Base-by-base conservation (phyloP, 176 grass and related monocot genomes). In the Eleusine indica region DNA sequence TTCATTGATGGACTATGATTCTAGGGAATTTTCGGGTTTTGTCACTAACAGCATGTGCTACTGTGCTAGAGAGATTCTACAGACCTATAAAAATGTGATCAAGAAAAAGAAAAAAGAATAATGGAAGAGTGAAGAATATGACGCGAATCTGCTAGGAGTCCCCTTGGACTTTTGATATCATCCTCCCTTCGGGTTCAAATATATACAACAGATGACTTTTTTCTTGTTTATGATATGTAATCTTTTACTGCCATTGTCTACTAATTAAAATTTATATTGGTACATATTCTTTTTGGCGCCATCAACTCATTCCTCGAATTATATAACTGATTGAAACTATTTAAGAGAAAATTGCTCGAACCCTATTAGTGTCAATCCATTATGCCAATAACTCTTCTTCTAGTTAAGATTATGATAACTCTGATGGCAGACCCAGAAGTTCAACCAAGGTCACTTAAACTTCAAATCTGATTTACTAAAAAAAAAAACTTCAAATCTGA, bases 1-100 rank as follows among this genome's bases (percentile, higher is more conserved):
- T 69, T 52, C 22, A 2, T 41, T 4, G 42, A 48, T 58, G 73
- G 13, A 52, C 56, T 48, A 19, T 71, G 44, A 28, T 70, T 37
- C 65, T 75, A 18, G 58, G 49, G 35, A 4, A 68, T 58, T 84
- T 58, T 76, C 43, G 62, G 9, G 16, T 9, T 53, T 42, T 84
- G 48, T 40, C 11, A 74, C 1, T 67, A 51, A 13, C 41, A 8
- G 9, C 32, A 54, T 28, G 7, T 14, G 32, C 17, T 68, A 39
- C 12, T 28, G 12, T 14, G 32, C 17, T 68, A 39, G 6, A 60
- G 39, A 58, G 40, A 46, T 22, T 32, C 37, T 39, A 68, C 4
- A 68, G 64, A 53, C 29, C 6, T n/a, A 37, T 38, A 6, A 56
- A 57, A 17, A 60, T 53, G 64, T 38, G 8, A 25, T 12, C 8